Conservation (phyloP, 768 basidiomycete genomes). For the Suillus americanus region DNA sequence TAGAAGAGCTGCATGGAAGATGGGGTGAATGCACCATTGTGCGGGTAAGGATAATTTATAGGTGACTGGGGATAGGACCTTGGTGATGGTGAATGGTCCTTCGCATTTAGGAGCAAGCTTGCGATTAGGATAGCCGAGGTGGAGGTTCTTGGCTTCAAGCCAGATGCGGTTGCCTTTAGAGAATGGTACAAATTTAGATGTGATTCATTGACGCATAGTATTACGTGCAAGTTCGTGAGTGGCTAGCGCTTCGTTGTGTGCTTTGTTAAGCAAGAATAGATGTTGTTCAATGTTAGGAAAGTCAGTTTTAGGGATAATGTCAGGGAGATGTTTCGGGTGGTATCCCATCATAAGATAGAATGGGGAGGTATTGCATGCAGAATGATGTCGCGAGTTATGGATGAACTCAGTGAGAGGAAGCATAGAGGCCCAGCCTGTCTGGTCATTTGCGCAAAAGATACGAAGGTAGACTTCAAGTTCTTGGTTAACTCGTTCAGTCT, state of each 20-base stretch:
- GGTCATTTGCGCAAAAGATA: not conserved
- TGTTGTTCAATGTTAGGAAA: too few species aligned
- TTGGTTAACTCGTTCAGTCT: not conserved
- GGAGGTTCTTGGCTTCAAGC: slow-evolving; percentile 1
- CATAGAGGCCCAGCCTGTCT: not conserved
- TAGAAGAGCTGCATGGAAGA: not conserved
- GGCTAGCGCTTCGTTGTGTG: not conserved
- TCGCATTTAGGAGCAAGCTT: slow-evolving; percentile 4
- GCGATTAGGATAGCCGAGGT: not conserved
- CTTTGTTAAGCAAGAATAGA: too few species aligned
- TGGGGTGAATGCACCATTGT: slow-evolving; percentile 2
- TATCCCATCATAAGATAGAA: not conserved
- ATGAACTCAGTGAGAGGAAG: not conserved
- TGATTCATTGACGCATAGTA: not conserved
- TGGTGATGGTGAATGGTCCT: slow-evolving; percentile 1
- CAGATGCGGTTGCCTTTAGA: slow-evolving; percentile 1
- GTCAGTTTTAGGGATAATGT: too few species aligned
- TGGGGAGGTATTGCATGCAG: not conserved
- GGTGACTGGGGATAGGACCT: not conserved
- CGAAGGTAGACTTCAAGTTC: not conserved
- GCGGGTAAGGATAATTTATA: not conserved
- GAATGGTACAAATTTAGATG: not conserved
- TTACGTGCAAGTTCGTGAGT: not conserved
- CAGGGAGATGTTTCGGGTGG: too few species aligned
- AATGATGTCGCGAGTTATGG: not conserved